These are phyloP conservation scores for Colletotrichum sojae DNA, from an alignment of 2,329 filamentous ascomycete species.

Conservation along the genomic window DNA sequence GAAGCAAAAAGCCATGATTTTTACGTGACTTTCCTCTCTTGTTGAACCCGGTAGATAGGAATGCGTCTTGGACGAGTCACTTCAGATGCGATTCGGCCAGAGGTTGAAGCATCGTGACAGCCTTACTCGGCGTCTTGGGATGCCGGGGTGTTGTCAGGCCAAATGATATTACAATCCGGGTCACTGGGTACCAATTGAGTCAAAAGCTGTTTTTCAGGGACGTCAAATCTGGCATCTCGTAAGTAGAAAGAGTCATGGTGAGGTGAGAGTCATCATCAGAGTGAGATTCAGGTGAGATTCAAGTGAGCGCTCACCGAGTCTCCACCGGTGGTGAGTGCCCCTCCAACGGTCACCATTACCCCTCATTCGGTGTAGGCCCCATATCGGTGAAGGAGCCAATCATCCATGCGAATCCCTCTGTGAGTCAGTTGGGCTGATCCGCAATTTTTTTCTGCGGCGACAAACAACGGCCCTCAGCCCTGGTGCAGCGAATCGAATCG, in stretches of 20 bases:
- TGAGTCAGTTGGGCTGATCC: slow-evolving; percentile 30
- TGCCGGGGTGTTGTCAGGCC: too few species aligned
- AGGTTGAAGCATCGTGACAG: not conserved
- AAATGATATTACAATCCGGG: too few species aligned
- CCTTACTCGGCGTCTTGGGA: not conserved
- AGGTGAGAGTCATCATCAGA: not conserved
- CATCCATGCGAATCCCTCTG: not conserved
- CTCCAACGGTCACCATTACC: slow-evolving; percentile 21
- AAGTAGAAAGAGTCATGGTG: not conserved
- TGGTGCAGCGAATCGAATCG: slow-evolving; percentile 33
- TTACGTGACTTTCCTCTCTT: too few species aligned
- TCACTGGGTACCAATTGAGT: too few species aligned
- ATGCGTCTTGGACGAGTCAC: too few species aligned
- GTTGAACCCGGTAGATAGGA: too few species aligned
- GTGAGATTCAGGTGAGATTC: not conserved
- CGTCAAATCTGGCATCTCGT: not conserved
- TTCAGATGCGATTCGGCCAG: too few species aligned
- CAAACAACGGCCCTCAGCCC: slow-evolving; percentile 17
- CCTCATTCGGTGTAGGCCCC: slow-evolving; percentile 18
- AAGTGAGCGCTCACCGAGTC: not conserved
- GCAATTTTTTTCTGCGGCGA: slow-evolving; percentile 38
- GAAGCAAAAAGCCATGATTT: too few species aligned
- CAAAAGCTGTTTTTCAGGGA: too few species aligned
- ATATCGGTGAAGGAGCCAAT: slow-evolving; percentile 12
- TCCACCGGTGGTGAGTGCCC: not conserved